Base-by-base conservation (phyloP, 345 rosid species). In the Aurinia saxatilis region DNA sequence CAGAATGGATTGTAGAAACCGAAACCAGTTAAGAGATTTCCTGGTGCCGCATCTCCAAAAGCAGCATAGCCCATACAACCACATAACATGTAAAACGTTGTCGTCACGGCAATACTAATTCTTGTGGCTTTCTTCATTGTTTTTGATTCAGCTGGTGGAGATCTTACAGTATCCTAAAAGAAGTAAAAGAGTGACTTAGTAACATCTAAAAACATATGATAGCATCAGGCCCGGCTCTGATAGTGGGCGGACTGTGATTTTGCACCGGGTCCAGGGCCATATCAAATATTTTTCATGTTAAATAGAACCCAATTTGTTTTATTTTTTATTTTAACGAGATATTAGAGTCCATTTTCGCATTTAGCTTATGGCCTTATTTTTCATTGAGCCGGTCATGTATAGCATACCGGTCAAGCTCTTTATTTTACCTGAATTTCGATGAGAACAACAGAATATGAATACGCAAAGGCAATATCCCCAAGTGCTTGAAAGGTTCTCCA, bases 381-480 rank as follows among this genome's bases (percentile, higher is more conserved):
- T n/a, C n/a, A n/a, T n/a, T n/a, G n/a, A n/a, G n/a, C n/a, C n/a
- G n/a, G n/a, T n/a, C n/a, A n/a, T n/a, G n/a, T n/a, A n/a, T n/a
- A n/a, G n/a, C n/a, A n/a, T n/a, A n/a, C n/a, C n/a, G n/a, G n/a
- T n/a, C 1, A n/a, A 9, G 10, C 13, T 37, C 13, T 35, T 14
- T 33, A 6, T 40, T 2, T 60, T 68, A 85, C 96, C 90, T 90
- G 97, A 61, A 90, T 90, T 51, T 90, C 95, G 12, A 87, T 75
- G 15, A 90, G 95, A 62, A 90, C 79, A 44, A 80, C 64, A 2
- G 95, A 83, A 58, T 70, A 90, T 1, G 95, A 84, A 60, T 90
- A 90, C 7, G 97, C 95, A 60, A 90, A 90, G 38, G 97, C 97
- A 38, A 87, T 85, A 48, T 87, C 80, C 10, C 97, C 97, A n/a